Base-by-base conservation (phyloP, 441 rosid genomes). In the Flueggea neowawraea region DNA sequence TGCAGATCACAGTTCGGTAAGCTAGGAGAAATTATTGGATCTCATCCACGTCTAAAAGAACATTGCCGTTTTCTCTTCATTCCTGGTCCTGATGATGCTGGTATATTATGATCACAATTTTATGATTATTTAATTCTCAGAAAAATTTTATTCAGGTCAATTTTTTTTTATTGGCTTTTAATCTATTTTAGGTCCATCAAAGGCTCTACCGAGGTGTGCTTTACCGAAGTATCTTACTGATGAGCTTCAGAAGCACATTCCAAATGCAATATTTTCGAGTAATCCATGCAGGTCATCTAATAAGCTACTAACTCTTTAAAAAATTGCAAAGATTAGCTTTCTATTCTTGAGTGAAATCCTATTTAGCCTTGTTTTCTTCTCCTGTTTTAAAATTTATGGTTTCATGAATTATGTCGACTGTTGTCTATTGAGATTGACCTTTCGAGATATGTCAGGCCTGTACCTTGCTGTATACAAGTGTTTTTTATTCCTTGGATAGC, bases 31-130 rank as follows among this genome's bases (percentile, higher is more conserved):
- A 81, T 86, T 84, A 85, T 93, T 58, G 89, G 39, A 66, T 72
- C 81, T 60, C 96, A 85, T 77, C 82, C 84, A 15, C 85, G 91
- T 65, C 73, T 93, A 33, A 90, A 75, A 69, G 89, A 84, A 59
- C 82, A 78, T 39, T 84, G 92, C 73, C 82, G 72, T 11, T 95
- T 91, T 78, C 78, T 89, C 45, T 95, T 95, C 70, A 83, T 95
- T 64, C 97, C 96, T 2, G 96, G 97, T 63, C 97, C 96, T 66
- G 86, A 84, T 65, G 99, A 95, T 68, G 86, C 91, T 76, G 99
- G 99, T 91, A 75, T 53, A 10, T 41, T 33, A 73, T 59, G 28
- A 14, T 53, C 67, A 17, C 12, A 50, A 32, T 14, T 31, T 12
- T 16, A 52, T n/a, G 22, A 43, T 54, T 69, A 51, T 52, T 17